Conservation (phyloP, 805 yeast species). For the Jamesozyma lodderae region DNA sequence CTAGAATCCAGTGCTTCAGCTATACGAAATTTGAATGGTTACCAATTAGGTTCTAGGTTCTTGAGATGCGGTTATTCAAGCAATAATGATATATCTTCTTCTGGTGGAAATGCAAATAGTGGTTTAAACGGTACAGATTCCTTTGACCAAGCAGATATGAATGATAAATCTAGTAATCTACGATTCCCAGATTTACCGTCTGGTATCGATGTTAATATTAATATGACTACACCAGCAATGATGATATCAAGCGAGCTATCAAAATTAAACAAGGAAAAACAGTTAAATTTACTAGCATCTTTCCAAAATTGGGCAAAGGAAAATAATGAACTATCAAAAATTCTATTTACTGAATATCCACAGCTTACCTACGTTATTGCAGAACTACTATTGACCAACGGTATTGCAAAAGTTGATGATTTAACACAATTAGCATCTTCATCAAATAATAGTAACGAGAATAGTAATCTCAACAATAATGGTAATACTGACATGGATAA, state of each 20-base stretch:
- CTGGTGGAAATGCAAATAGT: not conserved
- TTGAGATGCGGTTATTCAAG: slow-evolving; percentile 68
- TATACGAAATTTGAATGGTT: slow-evolving; percentile 76
- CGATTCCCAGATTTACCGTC: slow-evolving; percentile 45
- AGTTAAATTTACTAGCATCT: slow-evolving; percentile 18
- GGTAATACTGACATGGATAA: slow-evolving; percentile 22
- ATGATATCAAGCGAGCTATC: slow-evolving; percentile 29
- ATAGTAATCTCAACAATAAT: slow-evolving; percentile 15
- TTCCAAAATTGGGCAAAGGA: slow-evolving; percentile 47
- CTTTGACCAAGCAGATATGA: not conserved
- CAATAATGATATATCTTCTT: slow-evolving; percentile 33
- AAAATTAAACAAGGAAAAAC: slow-evolving; percentile 18
- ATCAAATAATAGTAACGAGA: slow-evolving; percentile 6
- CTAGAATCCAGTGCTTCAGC: slow-evolving; percentile 85
- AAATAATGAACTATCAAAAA: slow-evolving; percentile 50
- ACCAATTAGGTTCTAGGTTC: slow-evolving; percentile 59
- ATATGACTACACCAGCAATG: slow-evolving; percentile 33
- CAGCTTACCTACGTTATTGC: slow-evolving; percentile 78
- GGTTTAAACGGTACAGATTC: not conserved
- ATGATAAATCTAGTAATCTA: slow-evolving; percentile 1
- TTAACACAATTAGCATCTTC: slow-evolving; percentile 28
- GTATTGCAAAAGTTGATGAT: slow-evolving; percentile 29
- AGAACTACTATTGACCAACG: slow-evolving; percentile 47
- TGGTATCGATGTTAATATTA: slow-evolving; percentile 38
- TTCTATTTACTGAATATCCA: slow-evolving; percentile 59